Evolutionary conservation across 2,329 filamentous ascomycete genomes (phyloP).

Genomic region (Apiospora malaysiana): DNA sequence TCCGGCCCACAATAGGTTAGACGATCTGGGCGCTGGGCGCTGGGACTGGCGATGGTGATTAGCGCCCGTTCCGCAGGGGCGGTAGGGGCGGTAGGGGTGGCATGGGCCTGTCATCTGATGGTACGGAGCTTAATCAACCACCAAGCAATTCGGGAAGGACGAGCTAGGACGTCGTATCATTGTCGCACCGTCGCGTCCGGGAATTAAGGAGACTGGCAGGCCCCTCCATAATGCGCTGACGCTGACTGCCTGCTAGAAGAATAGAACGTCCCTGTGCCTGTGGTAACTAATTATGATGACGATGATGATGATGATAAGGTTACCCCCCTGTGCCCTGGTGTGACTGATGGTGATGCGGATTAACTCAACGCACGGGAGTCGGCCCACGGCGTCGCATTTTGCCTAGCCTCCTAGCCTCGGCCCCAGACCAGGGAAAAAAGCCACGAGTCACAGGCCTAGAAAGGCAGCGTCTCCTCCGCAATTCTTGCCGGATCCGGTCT

Average conservation of each 20-base stretch:
- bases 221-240: not conserved
- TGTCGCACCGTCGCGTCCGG: constrained; percentile 1
- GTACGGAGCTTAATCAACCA: not conserved
- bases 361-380: not conserved
- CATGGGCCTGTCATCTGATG: not conserved
- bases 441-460: constrained; percentile 15
- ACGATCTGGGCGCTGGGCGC: not conserved
- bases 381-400: not conserved
- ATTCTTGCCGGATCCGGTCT: not conserved
- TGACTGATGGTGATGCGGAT: not conserved
- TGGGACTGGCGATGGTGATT: not conserved
- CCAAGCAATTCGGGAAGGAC: not conserved
- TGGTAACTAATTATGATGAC: not conserved
- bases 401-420: constrained; percentile 9
- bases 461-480: not conserved
- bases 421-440: constrained; percentile 1
- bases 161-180: not conserved
- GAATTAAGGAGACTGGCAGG: not conserved
- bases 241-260: not conserved
- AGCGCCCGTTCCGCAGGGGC: not conserved
- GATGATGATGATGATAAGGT: not conserved
- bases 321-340: not conserved
- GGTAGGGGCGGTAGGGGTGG: not conserved
- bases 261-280: no score
- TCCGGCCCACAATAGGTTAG: constrained; percentile 15